These are phyloP conservation scores for Parastagonospora nodorum DNA, from an alignment of 2,329 filamentous ascomycete genomes.

Conservation along the genomic window DNA sequence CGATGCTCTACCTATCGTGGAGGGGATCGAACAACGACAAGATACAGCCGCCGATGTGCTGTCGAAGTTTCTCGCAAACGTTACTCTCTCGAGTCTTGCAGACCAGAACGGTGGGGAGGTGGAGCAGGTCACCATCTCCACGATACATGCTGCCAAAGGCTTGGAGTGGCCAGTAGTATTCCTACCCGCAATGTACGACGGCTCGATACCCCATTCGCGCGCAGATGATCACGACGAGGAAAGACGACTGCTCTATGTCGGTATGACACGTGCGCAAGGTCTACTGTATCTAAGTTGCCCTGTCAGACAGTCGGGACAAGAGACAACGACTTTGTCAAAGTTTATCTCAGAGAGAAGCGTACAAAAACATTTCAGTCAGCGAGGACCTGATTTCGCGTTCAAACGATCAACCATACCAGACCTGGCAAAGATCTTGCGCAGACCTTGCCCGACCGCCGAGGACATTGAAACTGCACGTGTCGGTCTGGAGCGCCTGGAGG, in stretches of 20 bases:
- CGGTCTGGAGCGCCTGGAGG: constrained; percentile 38
- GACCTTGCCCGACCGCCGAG: constrained; percentile 61
- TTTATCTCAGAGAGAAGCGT: constrained; percentile 68
- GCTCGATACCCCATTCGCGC: constrained; percentile 86
- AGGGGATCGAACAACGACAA: constrained; percentile 68
- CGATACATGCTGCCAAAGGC: constrained; percentile 94
- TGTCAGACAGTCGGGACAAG: constrained; percentile 65
- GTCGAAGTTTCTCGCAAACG: constrained; percentile 84
- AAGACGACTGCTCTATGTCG: constrained; percentile 86
- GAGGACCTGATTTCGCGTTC: constrained; percentile 68
- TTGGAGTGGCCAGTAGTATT: constrained; percentile 97
- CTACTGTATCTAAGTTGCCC: constrained; percentile 86
- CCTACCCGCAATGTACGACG: constrained; percentile 85
- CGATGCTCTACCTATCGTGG: constrained; percentile 67
- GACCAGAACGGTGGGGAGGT: constrained; percentile 66
- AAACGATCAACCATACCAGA: constrained; percentile 65
- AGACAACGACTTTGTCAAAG: constrained; percentile 69
- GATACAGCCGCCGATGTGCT: constrained; percentile 66
- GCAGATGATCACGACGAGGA: constrained; percentile 89
- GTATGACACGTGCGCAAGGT: constrained; percentile 91
- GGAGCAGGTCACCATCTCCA: constrained; percentile 83
- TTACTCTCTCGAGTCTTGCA: constrained; percentile 72
- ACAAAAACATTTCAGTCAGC: constrained; percentile 59
- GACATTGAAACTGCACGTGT: constrained; percentile 28
- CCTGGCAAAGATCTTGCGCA: constrained; percentile 72